Evolutionary conservation across 768 basidiomycete species (phyloP), one percentile per base, ranked within the genome.

Genomic region (Collybia mongolica): DNA sequence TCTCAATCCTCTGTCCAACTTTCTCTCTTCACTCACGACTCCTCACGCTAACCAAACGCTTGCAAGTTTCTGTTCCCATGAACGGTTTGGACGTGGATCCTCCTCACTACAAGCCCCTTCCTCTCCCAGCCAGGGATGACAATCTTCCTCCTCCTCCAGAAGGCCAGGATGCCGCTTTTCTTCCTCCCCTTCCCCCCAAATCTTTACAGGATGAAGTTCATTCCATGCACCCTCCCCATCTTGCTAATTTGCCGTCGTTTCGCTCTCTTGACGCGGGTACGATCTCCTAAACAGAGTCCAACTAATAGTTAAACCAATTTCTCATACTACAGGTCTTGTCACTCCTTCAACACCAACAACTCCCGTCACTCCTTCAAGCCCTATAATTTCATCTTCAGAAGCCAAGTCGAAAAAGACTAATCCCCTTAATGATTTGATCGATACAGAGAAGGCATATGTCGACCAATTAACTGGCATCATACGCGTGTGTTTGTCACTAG

Each of bases 391-490:
- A 11, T 60, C 69, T 23, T 52, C 72, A 28, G 79, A 75, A 37
- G 67, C 69, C 26, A 86, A 76, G 62, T 55, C 76, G 18, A 88
- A 77, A 69, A 87, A 83, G 58, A 61, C 78, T 9, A 98, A 95
- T 64, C 94, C 93, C 20, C 75, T 99, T 48, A 79, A 79, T 6
- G 96, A 99, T 72, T 85, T 99, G 53, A 86, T 98, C 49, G 91
- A 95, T 62, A 95, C 90, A 18, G 97, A 99, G 72, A 92, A 87
- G 71, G 60, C 76, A 20, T 99, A 96, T 71, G 94, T 98, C 11
- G 93, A 96, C 38, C 80, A 91, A 56, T 72, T 99, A 32, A 86
- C 93, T 9, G 86, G 86, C 37, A 81, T 98, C 61, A 97, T 99
- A 57, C 82, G 94, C 63, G 96, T 94, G 65, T 51, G 91, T 63